Conservation (phyloP, 257 asterid genomes). For the Capsicum pubescens region DNA sequence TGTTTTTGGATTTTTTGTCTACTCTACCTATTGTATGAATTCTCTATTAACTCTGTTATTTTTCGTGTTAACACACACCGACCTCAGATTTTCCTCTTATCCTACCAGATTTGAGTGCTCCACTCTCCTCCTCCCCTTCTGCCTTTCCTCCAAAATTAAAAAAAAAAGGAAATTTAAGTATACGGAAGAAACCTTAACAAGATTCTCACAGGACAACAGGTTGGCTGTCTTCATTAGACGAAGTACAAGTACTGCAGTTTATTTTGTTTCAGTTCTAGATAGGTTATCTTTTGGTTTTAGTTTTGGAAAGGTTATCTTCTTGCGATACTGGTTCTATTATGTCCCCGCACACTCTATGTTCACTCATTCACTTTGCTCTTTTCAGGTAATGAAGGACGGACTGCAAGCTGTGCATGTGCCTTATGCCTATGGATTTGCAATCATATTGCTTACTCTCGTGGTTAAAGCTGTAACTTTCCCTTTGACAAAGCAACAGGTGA, state of each 20-base stretch:
- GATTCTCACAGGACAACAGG: not conserved
- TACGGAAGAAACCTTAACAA: not conserved
- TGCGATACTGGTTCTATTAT: not conserved
- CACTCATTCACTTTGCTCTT: slow-evolving; percentile 37
- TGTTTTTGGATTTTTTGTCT: not conserved
- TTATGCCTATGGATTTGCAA: slow-evolving; percentile 95
- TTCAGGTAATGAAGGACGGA: slow-evolving; percentile 89
- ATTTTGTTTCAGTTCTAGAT: slow-evolving; percentile 14
- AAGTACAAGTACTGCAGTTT: not conserved
- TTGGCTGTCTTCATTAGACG: not conserved
- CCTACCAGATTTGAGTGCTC: not conserved
- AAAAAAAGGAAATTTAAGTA: not conserved
- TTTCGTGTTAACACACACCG: not conserved
- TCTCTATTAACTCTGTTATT: not conserved
- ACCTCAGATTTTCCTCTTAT: not conserved
- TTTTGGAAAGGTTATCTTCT: not conserved
- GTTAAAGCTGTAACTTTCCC: slow-evolving; percentile 93
- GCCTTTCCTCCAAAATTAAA: not conserved
- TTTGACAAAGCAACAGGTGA: slow-evolving; percentile 98
- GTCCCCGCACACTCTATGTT: not conserved
- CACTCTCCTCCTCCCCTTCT: not conserved
- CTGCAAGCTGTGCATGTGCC: slow-evolving; percentile 92
- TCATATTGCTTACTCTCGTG: slow-evolving; percentile 85
- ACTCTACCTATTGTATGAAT: not conserved
- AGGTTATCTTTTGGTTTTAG: not conserved